Evolutionary conservation across 2,329 filamentous ascomycete genomes (phyloP).

Genomic region (Pseudogymnoascus sp.): DNA sequence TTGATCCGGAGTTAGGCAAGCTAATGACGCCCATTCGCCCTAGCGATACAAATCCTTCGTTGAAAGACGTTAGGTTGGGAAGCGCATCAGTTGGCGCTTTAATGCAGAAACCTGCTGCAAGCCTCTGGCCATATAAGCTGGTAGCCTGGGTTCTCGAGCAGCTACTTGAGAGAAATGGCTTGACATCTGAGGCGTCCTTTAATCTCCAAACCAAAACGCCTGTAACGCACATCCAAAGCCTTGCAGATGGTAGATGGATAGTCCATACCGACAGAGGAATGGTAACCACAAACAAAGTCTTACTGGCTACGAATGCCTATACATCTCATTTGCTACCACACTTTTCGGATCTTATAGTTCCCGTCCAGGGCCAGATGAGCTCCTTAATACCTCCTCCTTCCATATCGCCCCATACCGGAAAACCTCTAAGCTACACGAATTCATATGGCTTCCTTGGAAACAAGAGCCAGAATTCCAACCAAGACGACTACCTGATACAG

Average conservation of each 20-base stretch:
- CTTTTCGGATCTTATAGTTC: conserved; percentile 65
- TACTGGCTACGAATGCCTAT: conserved; percentile 79
- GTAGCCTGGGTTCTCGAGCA: conserved; percentile 60
- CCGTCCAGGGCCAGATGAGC: conserved; percentile 65
- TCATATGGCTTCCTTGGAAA: conserved; percentile 51
- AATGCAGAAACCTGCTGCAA: conserved; percentile 55
- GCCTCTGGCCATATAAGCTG: conserved; percentile 78
- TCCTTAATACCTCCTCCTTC: conserved; percentile 49
- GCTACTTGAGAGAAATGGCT: conserved; percentile 14
- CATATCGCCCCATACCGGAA: conserved; percentile 22
- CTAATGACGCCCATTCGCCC: conserved; percentile 27
- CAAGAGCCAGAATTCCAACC: conserved; percentile 33
- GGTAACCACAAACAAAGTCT: conserved; percentile 52
- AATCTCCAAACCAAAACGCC: conserved; percentile 71
- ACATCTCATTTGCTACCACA: conserved; percentile 64
- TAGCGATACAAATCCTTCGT: conserved; percentile 25
- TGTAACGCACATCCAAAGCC: conserved; percentile 40
- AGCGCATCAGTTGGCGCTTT: conserved; percentile 45
- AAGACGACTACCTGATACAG: conserved; percentile 67
- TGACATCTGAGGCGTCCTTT: conserved; percentile 30
- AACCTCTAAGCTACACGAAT: conserved; percentile 18
- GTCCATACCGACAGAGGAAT: conserved; percentile 61
- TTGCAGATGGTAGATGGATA: conserved; percentile 39
- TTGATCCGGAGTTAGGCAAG: conserved; percentile 48
- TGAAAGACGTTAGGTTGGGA: conserved; percentile 43